phyloP scores from a whole-genome alignment of 306 rosid genomes.

The Cucurbita ficifolia region DNA sequence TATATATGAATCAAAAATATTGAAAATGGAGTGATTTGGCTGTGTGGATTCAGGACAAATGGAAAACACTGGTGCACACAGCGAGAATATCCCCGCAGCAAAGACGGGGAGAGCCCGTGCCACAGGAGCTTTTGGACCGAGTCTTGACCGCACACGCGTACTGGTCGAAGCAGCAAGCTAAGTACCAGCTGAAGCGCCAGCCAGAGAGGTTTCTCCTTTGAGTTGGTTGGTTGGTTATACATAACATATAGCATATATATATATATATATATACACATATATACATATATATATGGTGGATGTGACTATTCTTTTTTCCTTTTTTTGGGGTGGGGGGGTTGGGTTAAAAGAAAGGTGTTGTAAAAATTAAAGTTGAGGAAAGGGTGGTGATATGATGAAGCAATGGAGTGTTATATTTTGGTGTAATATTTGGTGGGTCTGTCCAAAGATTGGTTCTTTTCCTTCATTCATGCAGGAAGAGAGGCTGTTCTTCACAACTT shows the following conservation, averaged over 20 bases:
- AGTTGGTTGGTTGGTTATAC: slow-evolving; percentile 2
- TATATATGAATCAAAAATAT: background rate
- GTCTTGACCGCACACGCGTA: slow-evolving; percentile 61
- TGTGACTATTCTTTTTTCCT: background rate
- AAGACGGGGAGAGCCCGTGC: slow-evolving; percentile 90
- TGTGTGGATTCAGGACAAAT: slow-evolving; percentile 51
- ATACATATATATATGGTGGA: background rate
- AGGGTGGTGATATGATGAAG: background rate
- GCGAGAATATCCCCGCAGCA: slow-evolving; percentile 87
- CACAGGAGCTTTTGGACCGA: slow-evolving; percentile 80
- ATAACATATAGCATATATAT: background rate
- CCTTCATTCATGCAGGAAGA: background rate
- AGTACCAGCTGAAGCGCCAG: slow-evolving; percentile 52
- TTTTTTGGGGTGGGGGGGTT: background rate
- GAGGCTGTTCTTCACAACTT: background rate
- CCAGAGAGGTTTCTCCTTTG: slow-evolving; percentile 31
- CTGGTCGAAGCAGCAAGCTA: slow-evolving; percentile 79
- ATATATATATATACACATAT: too few relatives aligned
- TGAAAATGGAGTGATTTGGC: background rate
- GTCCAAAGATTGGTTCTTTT: background rate
- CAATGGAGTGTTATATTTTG: background rate
- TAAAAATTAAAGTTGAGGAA: background rate
- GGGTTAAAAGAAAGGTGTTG: background rate
- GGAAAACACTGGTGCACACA: slow-evolving; percentile 91
- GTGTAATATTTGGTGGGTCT: slow-evolving; percentile 2